Conservation (phyloP, 257 asterid species). For the Solanum sejunctum region DNA sequence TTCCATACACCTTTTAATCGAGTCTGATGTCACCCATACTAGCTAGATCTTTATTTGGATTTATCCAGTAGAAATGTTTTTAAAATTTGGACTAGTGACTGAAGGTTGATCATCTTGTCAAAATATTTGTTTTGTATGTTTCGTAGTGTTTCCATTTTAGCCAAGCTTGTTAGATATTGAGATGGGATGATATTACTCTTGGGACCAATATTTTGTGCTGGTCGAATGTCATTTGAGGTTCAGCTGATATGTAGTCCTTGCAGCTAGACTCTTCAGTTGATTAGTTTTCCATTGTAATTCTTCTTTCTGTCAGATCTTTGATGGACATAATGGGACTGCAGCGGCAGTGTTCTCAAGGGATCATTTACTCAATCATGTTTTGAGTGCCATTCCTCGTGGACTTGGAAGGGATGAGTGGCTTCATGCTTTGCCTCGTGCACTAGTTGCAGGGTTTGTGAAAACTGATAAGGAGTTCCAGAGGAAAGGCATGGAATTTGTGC, state of each 20-base stretch:
- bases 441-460: constrained; percentile 85
- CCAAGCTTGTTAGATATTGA: background rate
- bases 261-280: background rate
- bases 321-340: constrained; percentile 76
- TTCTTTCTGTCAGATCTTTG: constrained; percentile 38
- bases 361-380: constrained; percentile 37
- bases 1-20: background rate
- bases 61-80: background rate
- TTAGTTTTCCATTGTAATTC: background rate
- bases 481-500: constrained; percentile 36
- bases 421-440: constrained; percentile 79
- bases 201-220: background rate
- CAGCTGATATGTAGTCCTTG: background rate
- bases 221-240: background rate
- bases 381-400: constrained; percentile 58
- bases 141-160: background rate
- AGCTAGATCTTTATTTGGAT: background rate
- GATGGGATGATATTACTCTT: background rate
- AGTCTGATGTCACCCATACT: background rate
- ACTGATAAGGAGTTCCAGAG: constrained; percentile 81
- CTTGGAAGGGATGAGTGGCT: constrained; percentile 77
- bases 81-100: background rate
- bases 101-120: background rate
- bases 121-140: background rate
- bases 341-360: constrained; percentile 72